phyloP scores from a whole-genome alignment of 2,329 filamentous ascomycete species.

The Fusarium sp. region DNA sequence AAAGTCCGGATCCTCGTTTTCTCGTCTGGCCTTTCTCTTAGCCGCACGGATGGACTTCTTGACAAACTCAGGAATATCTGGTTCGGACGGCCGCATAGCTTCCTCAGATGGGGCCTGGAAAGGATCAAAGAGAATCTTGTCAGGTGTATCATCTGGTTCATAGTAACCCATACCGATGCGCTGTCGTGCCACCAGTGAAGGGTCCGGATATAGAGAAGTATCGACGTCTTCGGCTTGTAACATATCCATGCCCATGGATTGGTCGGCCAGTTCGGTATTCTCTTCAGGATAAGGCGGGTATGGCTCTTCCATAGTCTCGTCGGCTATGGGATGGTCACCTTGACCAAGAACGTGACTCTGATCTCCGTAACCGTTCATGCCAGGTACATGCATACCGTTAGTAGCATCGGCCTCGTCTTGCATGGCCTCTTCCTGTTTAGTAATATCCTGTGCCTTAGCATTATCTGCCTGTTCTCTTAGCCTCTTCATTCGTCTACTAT shows the following conservation, averaged over 20 bases:
- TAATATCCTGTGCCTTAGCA: constrained; percentile 64
- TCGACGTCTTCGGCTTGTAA: constrained; percentile 47
- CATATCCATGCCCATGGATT: constrained; percentile 6
- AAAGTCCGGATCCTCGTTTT: constrained; percentile 67
- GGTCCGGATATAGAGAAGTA: constrained; percentile 60
- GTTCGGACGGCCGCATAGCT: constrained; percentile 55
- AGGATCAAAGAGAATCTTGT: constrained; percentile 69
- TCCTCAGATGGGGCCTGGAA: constrained; percentile 65
- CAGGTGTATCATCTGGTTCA: constrained; percentile 66
- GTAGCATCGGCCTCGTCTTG: constrained; percentile 19
- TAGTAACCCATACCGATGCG: constrained; percentile 71
- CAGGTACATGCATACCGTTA: constrained; percentile 8
- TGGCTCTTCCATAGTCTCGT: constrained; percentile 11
- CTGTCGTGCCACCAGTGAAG: constrained; percentile 58
- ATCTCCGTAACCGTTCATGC: constrained; percentile 45
- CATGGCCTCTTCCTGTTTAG: constrained; percentile 45
- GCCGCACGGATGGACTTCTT: constrained; percentile 65
- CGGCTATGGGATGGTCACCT: constrained; percentile 13
- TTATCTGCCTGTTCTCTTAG: constrained; percentile 67
- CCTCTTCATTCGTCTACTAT: constrained; percentile 67
- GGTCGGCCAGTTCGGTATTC: not conserved
- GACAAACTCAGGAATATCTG: constrained; percentile 64
- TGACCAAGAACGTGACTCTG: constrained; percentile 49
- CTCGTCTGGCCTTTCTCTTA: constrained; percentile 63
- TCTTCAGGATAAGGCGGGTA: constrained; percentile 20